Evolutionary conservation across 2,329 filamentous ascomycete genomes (phyloP), one percentile per base, ranked within the genome.

Genomic region (Trichoderma lentiforme): DNA sequence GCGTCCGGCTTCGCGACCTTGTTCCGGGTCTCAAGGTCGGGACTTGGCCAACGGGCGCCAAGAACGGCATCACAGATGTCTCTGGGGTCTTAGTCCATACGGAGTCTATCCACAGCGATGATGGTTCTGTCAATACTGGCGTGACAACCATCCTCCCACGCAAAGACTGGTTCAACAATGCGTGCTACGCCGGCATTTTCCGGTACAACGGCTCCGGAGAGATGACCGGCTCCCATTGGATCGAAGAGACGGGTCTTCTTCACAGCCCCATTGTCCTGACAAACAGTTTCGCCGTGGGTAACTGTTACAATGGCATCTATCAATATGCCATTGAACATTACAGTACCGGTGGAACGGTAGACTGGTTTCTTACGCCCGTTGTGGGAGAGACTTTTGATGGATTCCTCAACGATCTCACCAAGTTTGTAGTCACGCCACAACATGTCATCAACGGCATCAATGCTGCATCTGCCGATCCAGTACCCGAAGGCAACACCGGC

Each of bases 371-470:
- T 15, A 73, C 84, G 14, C 88, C 88, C 0, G 84, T 90, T 3
- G 86, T 91, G 0, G 86, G 82, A 0, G 87, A 90, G 79, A 90
- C 88, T 0, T 89, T 86, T 61, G 88, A 90, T 74, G 88, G 88
- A 43, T 85, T 83, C 72, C 75, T 90, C 21, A 89, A 87, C 76
- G 86, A 90, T 74, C 80, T 89, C 0, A 81, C 82, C 39, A 83
- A 83, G 28, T 86, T 89, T 61, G 82, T 82, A 1, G 84, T 90
- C 3, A 84, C 80, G 62, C 81, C 86, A 0, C 80, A 84, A 68
- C 84, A 89, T 73, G 80, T 89, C n/a, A 79, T 87, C 21, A 77
- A 82, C n/a, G 87, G 87, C 1, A 86, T 90, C 63, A 82, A 85
- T 32, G 81, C 77, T 12, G 87, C 85, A 1, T 81, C 81, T 7